A percentile compares a stretch with the other conserved stretches of the same genome.
Conservation (phyloP, 2,329 filamentous ascomycete species). For the Epichloe uncinata region DNA sequence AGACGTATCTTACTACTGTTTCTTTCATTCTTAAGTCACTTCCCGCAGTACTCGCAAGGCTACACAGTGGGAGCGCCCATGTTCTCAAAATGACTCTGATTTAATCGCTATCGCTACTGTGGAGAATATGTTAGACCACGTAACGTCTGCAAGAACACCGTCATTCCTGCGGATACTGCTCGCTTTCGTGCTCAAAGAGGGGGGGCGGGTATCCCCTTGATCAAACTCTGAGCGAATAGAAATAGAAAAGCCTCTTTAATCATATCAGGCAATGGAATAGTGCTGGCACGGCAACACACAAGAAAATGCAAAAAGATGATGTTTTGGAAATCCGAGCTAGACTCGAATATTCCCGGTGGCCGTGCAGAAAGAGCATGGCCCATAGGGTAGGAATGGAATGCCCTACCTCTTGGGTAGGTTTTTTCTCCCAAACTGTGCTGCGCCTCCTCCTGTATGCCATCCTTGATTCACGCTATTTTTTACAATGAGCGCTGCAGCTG, state of each 20-base stretch:
- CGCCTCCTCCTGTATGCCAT: constrained; percentile 31
- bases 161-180: not conserved
- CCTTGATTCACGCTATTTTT: constrained; percentile 65
- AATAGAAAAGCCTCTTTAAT: not conserved
- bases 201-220: not conserved
- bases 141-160: not conserved
- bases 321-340: not conserved
- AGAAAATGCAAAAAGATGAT: not conserved
- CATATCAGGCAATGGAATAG: not conserved
- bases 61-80: no score
- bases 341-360: not conserved
- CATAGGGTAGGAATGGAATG: no score
- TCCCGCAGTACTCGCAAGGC: no score
- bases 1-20: no score
- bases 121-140: not conserved
- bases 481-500: constrained; percentile 88
- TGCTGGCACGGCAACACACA: not conserved
- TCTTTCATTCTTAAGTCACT: no score
- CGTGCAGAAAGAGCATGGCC: no score
- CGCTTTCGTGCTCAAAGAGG: not conserved
- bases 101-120: not conserved
- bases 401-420: constrained; percentile 32
- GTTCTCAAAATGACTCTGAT: not conserved
- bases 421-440: constrained; percentile 28
- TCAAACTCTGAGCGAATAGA: not conserved